Evolutionary conservation across 2,329 filamentous ascomycete species (phyloP).

Genomic region (Pyrenochaeta sp.): DNA sequence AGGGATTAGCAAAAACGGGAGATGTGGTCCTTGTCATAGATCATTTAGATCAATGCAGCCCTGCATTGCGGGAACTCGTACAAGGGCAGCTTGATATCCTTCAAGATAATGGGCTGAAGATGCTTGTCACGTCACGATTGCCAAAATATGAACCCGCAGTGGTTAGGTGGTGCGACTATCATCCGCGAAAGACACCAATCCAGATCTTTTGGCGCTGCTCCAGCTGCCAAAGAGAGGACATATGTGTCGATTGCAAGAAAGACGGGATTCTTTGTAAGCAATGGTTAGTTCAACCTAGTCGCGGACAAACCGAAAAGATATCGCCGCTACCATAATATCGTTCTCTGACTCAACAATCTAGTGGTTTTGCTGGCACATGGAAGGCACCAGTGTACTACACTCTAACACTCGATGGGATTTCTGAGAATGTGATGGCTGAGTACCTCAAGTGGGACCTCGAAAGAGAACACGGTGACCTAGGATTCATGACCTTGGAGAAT

Average conservation of each 20-base stretch:
- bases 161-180: slow-evolving; percentile 15
- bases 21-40: slow-evolving; percentile 26
- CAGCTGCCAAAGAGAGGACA: not conserved
- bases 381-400: slow-evolving; percentile 17
- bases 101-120: slow-evolving; percentile 9
- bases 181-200: slow-evolving; percentile 7
- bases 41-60: slow-evolving; percentile 23
- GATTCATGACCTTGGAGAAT: slow-evolving; percentile 8
- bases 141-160: slow-evolving; percentile 14
- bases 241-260: slow-evolving; percentile 1
- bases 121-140: slow-evolving; percentile 25
- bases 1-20: slow-evolving; percentile 10
- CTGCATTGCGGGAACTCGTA: slow-evolving; percentile 18
- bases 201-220: slow-evolving; percentile 2
- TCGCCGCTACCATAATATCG: not conserved
- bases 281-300: slow-evolving; percentile 1
- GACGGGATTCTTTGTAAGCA: not conserved
- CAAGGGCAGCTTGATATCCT: slow-evolving; percentile 17
- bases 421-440: slow-evolving; percentile 7
- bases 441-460: slow-evolving; percentile 27
- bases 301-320: too few relatives aligned
- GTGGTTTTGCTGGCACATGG: slow-evolving; percentile 4
- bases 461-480: slow-evolving; percentile 28
- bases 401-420: slow-evolving; percentile 7
- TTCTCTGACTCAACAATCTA: not conserved